phyloP scores from a whole-genome alignment of 257 asterid species.

The Petunia axillaris region DNA sequence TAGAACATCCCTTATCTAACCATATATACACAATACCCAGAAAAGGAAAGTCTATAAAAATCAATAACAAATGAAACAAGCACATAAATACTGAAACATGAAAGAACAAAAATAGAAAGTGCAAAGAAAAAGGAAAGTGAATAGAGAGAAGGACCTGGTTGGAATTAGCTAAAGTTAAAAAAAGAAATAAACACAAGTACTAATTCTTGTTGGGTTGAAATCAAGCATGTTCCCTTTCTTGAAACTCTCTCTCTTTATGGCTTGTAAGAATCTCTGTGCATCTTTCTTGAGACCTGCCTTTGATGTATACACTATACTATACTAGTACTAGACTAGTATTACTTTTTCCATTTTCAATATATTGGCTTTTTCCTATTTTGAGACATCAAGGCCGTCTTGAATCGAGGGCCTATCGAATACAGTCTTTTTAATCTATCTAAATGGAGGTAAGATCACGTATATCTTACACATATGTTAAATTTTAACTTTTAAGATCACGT shows the following conservation, averaged over 20 bases:
- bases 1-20: constrained; percentile 21
- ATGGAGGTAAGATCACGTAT: too few species aligned
- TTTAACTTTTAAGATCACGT: too few species aligned
- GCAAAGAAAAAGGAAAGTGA: constrained; percentile 13
- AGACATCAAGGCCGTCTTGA: too few species aligned
- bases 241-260: constrained; percentile 36
- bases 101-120: constrained; percentile 25
- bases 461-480: too few species aligned
- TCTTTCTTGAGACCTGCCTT: constrained; percentile 20
- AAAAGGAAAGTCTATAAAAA: not conserved
- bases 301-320: constrained; percentile 6
- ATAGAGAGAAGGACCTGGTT: constrained; percentile 57
- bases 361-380: too few species aligned
- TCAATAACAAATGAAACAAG: not conserved
- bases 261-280: constrained; percentile 30
- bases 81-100: constrained; percentile 22
- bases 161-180: constrained; percentile 66
- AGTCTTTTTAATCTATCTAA: too few species aligned
- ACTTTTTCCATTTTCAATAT: not conserved
- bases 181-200: constrained; percentile 60
- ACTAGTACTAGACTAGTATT: not conserved
- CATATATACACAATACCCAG: constrained; percentile 8
- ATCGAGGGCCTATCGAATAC: too few species aligned
- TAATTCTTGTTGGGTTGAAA: constrained; percentile 75
- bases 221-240: constrained; percentile 80